Conservation (phyloP, 2,329 filamentous ascomycete genomes). For the Calonectria ilicicola region DNA sequence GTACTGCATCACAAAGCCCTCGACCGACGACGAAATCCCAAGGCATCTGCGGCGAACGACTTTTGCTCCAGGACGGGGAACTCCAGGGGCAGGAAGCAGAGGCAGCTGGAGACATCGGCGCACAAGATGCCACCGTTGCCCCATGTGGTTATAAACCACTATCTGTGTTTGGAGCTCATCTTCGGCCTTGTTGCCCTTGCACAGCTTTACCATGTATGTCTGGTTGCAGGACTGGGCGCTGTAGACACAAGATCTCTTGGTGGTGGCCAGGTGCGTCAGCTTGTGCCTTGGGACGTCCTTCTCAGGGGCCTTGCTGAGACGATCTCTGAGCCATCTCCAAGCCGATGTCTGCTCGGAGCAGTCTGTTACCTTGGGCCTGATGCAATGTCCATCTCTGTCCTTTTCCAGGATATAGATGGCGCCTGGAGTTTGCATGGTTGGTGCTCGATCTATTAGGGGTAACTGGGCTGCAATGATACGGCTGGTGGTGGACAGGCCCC, state of each 20-base stretch:
- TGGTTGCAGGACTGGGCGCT: not conserved
- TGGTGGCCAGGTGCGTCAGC: not conserved
- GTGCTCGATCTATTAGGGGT: not conserved
- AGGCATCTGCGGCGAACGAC: not conserved
- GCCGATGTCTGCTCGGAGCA: too few species aligned
- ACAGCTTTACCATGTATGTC: constrained; percentile 15
- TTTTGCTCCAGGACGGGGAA: constrained; percentile 4
- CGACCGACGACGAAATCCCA: not conserved
- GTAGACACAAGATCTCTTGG: not conserved
- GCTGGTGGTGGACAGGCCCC: not conserved
- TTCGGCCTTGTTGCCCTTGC: not conserved
- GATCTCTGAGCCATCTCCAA: not conserved
- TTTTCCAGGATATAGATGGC: not conserved
- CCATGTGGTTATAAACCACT: not conserved
- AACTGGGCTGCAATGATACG: not conserved
- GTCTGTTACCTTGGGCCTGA: not conserved
- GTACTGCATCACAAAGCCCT: constrained; percentile 16
- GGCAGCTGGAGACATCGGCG: not conserved
- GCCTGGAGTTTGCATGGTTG: not conserved
- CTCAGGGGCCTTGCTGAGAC: not conserved
- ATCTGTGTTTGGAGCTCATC: constrained; percentile 12
- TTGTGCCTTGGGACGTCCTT: not conserved
- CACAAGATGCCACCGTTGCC: not conserved
- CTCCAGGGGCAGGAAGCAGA: not conserved
- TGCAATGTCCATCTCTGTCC: not conserved